phyloP scores from a whole-genome alignment of 2,329 filamentous ascomycete genomes.

The Rugonectria rugulosa region DNA sequence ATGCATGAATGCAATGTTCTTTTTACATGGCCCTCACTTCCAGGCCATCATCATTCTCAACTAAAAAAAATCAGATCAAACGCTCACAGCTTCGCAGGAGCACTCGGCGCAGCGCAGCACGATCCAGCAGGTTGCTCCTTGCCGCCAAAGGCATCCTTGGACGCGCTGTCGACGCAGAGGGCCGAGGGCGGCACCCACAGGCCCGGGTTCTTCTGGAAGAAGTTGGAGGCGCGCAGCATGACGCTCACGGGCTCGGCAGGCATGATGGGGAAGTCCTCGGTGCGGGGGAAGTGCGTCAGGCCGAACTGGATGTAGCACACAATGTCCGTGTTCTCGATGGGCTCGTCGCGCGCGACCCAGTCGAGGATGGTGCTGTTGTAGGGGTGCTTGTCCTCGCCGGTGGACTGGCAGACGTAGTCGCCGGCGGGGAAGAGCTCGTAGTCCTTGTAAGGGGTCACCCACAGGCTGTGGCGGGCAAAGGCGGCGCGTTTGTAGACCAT shows the following conservation, averaged over 20 bases:
- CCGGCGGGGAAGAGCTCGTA: slow-evolving; percentile 86
- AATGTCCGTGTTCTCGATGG: slow-evolving; percentile 82
- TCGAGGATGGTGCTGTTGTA: slow-evolving; percentile 75
- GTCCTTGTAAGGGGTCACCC: slow-evolving; percentile 68
- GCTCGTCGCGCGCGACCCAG: slow-evolving; percentile 78
- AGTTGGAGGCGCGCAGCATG: slow-evolving; percentile 80
- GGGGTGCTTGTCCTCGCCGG: slow-evolving; percentile 65
- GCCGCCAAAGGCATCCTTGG: slow-evolving; percentile 29
- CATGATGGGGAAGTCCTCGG: slow-evolving; percentile 94
- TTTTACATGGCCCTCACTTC: not conserved
- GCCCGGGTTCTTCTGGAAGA: slow-evolving; percentile 81
- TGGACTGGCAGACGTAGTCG: slow-evolving; percentile 87
- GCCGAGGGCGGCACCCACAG: slow-evolving; percentile 76
- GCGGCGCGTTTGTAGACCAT: slow-evolving; percentile 89
- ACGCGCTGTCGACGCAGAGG: slow-evolving; percentile 33
- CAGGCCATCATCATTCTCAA: not conserved
- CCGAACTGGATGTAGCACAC: slow-evolving; percentile 97
- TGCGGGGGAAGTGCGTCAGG: slow-evolving; percentile 85
- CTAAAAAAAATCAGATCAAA: slow-evolving; percentile 19
- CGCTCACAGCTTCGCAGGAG: slow-evolving; percentile 15
- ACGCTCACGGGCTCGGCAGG: slow-evolving; percentile 85
- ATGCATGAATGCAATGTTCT: not conserved
- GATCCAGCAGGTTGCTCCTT: slow-evolving; percentile 28
- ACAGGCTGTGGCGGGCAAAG: slow-evolving; percentile 68
- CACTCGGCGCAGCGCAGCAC: slow-evolving; percentile 31